Conservation (phyloP, 176 grass and related monocot species). For the Carex pumila region DNA sequence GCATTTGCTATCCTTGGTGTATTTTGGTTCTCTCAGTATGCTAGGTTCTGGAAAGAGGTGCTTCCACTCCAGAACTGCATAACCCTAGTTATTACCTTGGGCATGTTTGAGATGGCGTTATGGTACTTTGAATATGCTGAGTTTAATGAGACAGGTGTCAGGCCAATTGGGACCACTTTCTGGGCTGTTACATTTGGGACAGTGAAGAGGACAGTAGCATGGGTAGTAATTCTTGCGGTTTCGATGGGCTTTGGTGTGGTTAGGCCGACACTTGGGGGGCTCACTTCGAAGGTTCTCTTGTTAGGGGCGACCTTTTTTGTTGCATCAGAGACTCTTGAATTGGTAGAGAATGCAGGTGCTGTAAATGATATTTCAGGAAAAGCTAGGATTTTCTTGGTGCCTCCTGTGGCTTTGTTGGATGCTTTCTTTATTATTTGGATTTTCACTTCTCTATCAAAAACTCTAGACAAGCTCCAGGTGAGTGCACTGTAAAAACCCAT, state of each 20-base stretch:
- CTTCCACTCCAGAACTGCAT: conserved; percentile 99
- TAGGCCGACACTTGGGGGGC: conserved; percentile 81
- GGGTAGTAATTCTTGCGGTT: conserved; percentile 80
- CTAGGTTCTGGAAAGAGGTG: conserved; percentile 91
- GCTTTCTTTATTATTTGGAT: conserved; percentile 96
- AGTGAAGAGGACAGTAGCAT: conserved; percentile 78
- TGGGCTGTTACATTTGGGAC: conserved; percentile 97
- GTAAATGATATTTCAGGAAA: conserved; percentile 95
- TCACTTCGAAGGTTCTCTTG: conserved; percentile 95
- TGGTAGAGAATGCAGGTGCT: conserved; percentile 95
- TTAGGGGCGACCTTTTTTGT: conserved; percentile 94
- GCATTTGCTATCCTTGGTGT: conserved; percentile 76
- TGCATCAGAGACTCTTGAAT: conserved; percentile 93
- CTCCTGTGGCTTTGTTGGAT: conserved; percentile 94
- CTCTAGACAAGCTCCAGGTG: conserved; percentile 85
- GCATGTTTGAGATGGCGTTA: conserved; percentile 96
- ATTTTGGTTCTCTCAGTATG: conserved; percentile 97
- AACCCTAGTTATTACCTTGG: conserved; percentile 88
- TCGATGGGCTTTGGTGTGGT: conserved; percentile 97
- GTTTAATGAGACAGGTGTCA: conserved; percentile 77
- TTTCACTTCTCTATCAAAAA: conserved; percentile 90
- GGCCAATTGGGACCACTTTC: conserved; percentile 88
- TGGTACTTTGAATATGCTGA: conserved; percentile 99
- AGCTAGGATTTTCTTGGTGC: conserved; percentile 88
- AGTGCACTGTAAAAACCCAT: not conserved